A percentile compares a stretch with the other conserved stretches of the same genome.
Conservation (phyloP, 2,329 filamentous ascomycete species). For the Arthroderma sp. region DNA sequence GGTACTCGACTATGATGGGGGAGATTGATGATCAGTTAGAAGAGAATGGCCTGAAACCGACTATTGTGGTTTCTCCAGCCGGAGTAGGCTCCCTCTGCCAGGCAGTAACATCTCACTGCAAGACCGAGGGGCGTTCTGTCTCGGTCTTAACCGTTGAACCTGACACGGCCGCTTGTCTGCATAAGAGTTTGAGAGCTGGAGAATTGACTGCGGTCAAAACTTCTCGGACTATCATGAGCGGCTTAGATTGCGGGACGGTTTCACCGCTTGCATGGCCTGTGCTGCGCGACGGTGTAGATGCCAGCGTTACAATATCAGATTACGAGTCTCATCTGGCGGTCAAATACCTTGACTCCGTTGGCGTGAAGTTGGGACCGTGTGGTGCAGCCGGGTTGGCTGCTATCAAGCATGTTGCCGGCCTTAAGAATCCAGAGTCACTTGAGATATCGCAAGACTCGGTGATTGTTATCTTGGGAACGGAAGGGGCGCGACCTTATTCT, state of each 20-base stretch:
- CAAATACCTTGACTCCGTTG: constrained; percentile 36
- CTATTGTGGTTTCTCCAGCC: constrained; percentile 49
- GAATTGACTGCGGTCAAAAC: constrained; percentile 40
- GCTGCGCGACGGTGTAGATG: constrained; percentile 46
- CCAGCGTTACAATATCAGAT: constrained; percentile 48
- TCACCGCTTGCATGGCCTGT: constrained; percentile 53
- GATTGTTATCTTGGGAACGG: constrained; percentile 54
- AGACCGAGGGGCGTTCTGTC: constrained; percentile 25
- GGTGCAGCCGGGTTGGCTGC: constrained; percentile 45
- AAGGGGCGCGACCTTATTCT: constrained; percentile 45
- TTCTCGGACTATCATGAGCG: constrained; percentile 55
- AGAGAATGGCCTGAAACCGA: constrained; percentile 21
- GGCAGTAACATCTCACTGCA: constrained; percentile 54
- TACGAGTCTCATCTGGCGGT: constrained; percentile 48
- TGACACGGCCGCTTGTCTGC: constrained; percentile 45
- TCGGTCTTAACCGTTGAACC: constrained; percentile 57
- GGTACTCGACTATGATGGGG: constrained; percentile 58
- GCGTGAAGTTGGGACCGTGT: constrained; percentile 47
- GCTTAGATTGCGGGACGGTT: constrained; percentile 59
- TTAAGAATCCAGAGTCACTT: constrained; percentile 17
- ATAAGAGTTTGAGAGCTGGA: constrained; percentile 36
- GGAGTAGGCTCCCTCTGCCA: constrained; percentile 63
- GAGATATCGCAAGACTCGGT: constrained; percentile 37
- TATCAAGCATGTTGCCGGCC: constrained; percentile 35
- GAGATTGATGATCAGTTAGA: constrained; percentile 53